Conservation (phyloP, 371 early-diverging fungal genomes). For the Mucor mucedo region DNA sequence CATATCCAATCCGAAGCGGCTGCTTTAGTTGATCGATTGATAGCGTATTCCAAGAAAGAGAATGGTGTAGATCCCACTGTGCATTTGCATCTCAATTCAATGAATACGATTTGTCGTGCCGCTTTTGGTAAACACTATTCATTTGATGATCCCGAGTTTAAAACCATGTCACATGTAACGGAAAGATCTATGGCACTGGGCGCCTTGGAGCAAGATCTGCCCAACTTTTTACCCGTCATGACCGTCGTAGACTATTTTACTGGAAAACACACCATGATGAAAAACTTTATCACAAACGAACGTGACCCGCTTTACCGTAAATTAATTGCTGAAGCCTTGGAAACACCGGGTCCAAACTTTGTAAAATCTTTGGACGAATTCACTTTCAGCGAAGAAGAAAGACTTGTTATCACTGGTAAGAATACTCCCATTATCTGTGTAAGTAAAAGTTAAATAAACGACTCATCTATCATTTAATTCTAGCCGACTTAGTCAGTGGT, state of each 20-base stretch:
- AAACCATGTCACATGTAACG: background rate
- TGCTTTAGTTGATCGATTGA: constrained; percentile 3
- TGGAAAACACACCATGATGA: background rate
- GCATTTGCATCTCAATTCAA: background rate
- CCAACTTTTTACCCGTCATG: constrained; percentile 15
- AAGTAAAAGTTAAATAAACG: too few relatives aligned
- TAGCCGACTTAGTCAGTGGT: constrained; percentile 25
- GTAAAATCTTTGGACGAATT: constrained; percentile 10
- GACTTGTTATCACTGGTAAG: constrained; percentile 8
- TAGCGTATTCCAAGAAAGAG: background rate
- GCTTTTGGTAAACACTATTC: constrained; percentile 5
- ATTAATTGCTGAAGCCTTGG: constrained; percentile 8
- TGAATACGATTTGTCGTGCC: constrained; percentile 20
- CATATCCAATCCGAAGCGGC: constrained; percentile 6
- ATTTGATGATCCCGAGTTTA: constrained; percentile 21
- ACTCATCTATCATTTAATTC: background rate
- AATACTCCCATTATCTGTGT: too few relatives aligned
- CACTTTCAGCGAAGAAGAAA: constrained; percentile 8
- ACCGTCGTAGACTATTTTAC: constrained; percentile 3
- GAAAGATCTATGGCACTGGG: background rate
- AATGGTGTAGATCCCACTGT: background rate
- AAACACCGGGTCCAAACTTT: constrained; percentile 8
- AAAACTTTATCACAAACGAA: background rate
- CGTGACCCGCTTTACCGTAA: constrained; percentile 12
- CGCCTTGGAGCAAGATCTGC: constrained; percentile 14